These are phyloP conservation scores for Maudiozyma turicensis DNA, from an alignment of 805 yeast genomes.

Conservation along the genomic window DNA sequence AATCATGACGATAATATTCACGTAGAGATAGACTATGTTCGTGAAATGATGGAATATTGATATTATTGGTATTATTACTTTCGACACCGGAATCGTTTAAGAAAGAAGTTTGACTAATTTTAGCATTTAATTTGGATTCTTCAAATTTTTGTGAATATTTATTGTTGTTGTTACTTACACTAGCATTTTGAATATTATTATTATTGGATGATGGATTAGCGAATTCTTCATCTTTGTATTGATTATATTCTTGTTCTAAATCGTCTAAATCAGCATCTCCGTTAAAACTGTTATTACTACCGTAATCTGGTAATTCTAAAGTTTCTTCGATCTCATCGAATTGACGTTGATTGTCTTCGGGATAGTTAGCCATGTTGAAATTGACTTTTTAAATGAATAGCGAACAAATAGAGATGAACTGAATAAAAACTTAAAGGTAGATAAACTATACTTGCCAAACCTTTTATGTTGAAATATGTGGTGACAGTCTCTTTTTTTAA, in stretches of 20 bases:
- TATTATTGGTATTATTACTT: not conserved
- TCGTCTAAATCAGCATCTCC: constrained; percentile 14
- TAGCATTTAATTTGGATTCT: not conserved
- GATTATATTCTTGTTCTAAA: constrained; percentile 23
- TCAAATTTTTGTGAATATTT: not conserved
- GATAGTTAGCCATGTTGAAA: not conserved
- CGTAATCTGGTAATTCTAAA: not conserved
- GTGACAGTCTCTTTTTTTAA: too few relatives aligned
- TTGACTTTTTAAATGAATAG: not conserved
- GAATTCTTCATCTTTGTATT: constrained; percentile 13
- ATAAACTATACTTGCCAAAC: too few relatives aligned
- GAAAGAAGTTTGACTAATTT: not conserved
- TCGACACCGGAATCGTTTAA: not conserved
- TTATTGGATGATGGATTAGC: not conserved
- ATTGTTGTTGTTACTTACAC: not conserved
- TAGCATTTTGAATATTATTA: not conserved
- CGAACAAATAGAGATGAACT: not conserved
- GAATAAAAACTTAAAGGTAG: too few relatives aligned
- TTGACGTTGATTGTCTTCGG: not conserved
- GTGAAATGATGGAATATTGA: constrained; percentile 10
- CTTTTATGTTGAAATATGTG: too few relatives aligned
- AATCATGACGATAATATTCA: constrained; percentile 17
- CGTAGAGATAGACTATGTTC: constrained; percentile 14
- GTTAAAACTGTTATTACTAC: not conserved
- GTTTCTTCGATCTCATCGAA: not conserved